phyloP scores from a whole-genome alignment of 176 grass and related monocot genomes.

The Ensete ventricosum region DNA sequence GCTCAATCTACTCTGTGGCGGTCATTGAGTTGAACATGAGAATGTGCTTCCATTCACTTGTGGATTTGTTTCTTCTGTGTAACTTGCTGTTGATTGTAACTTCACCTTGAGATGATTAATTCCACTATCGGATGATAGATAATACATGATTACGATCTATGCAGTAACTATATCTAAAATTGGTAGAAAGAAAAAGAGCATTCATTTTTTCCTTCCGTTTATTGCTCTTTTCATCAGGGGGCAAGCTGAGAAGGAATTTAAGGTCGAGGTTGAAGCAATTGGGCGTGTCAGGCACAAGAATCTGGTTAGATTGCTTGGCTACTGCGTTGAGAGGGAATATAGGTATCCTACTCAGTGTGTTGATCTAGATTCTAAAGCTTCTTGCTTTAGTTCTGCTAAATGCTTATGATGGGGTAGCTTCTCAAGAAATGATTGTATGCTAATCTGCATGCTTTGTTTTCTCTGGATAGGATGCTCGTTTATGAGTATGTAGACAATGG shows the following conservation, averaged over 20 bases:
- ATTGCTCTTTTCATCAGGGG: slow-evolving; percentile 32
- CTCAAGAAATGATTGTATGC: neutral
- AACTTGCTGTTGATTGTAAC: too few relatives aligned
- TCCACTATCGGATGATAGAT: too few relatives aligned
- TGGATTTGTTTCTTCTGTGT: too few relatives aligned
- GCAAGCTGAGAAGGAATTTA: slow-evolving; percentile 83
- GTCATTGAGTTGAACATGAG: too few relatives aligned
- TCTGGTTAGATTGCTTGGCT: slow-evolving; percentile 77
- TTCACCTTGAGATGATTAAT: too few relatives aligned
- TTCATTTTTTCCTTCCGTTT: neutral
- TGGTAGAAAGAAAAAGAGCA: neutral
- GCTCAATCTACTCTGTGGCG: too few relatives aligned
- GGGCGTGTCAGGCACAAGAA: slow-evolving; percentile 93
- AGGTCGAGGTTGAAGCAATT: slow-evolving; percentile 65
- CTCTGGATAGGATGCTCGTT: slow-evolving; percentile 52
- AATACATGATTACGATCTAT: too few relatives aligned
- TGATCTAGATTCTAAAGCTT: neutral
- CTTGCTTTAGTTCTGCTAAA: too few relatives aligned
- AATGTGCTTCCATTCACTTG: too few relatives aligned
- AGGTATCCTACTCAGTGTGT: slow-evolving; percentile 29
- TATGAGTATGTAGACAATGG: slow-evolving; percentile 86
- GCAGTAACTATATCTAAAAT: too few relatives aligned
- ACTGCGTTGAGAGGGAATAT: slow-evolving; percentile 72
- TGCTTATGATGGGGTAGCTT: neutral
- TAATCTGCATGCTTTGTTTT: neutral